A percentile compares a stretch with the other conserved stretches of the same genome.
phyloP scores from a whole-genome alignment of 2,329 filamentous ascomycete species.

The Alternaria atra region DNA sequence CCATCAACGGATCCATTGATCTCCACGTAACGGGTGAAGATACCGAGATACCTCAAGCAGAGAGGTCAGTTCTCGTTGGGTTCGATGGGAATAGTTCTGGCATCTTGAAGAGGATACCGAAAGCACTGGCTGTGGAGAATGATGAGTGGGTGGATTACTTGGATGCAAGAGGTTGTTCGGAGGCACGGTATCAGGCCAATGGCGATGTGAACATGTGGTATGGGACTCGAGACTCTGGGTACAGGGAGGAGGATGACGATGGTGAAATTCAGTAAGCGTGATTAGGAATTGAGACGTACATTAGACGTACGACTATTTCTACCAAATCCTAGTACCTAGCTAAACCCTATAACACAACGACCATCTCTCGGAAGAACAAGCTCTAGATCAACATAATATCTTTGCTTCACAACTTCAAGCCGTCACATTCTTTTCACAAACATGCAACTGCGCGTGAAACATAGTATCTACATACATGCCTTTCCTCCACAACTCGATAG shows the following conservation, averaged over 20 bases:
- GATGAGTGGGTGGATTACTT: slow-evolving; percentile 40
- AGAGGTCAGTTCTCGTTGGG: slow-evolving; percentile 15
- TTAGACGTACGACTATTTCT: neutral
- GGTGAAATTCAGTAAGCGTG: neutral
- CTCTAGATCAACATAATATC: neutral
- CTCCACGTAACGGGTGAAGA: neutral
- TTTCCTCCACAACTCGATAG: slow-evolving; percentile 37
- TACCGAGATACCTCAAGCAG: neutral
- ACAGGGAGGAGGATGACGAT: neutral
- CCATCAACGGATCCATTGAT: neutral
- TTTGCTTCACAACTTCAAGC: neutral
- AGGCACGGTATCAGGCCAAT: slow-evolving; percentile 42
- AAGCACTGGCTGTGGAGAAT: slow-evolving; percentile 40
- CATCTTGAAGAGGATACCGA: slow-evolving; percentile 24
- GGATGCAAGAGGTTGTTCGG: slow-evolving; percentile 35
- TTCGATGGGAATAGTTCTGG: slow-evolving; percentile 35
- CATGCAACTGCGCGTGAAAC: neutral
- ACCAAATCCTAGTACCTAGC: neutral
- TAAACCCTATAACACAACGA: neutral
- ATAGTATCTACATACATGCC: slow-evolving; percentile 28
- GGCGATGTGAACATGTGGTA: slow-evolving; percentile 38
- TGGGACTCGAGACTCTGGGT: slow-evolving; percentile 5
- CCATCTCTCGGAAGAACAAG: rapidly evolving
- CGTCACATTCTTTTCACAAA: neutral
- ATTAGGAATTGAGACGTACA: neutral